Evolutionary conservation across 2,329 filamentous ascomycete genomes (phyloP).

Genomic region (Xylaria sp.): DNA sequence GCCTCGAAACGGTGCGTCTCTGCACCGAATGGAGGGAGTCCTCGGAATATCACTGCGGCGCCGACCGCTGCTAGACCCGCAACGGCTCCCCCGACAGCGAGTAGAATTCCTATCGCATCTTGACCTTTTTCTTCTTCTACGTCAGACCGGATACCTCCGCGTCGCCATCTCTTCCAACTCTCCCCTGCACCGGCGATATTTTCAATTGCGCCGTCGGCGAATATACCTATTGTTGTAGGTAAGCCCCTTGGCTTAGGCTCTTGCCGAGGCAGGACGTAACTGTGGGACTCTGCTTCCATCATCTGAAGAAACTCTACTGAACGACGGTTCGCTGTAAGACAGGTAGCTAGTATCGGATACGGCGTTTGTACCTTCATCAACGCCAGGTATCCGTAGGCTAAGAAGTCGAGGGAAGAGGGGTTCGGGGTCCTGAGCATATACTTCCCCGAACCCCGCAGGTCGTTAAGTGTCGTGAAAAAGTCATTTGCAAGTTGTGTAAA

Average conservation of each 20-base stretch:
- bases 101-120: slow-evolving; percentile 45
- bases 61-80: slow-evolving; percentile 49
- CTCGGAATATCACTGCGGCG: slow-evolving; percentile 53
- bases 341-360: slow-evolving; percentile 54
- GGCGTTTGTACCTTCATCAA: slow-evolving; percentile 70
- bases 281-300: slow-evolving; percentile 28
- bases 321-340: slow-evolving; percentile 42
- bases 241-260: slow-evolving; percentile 34
- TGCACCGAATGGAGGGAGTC: slow-evolving; percentile 58
- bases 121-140: slow-evolving; percentile 38
- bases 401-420: slow-evolving; percentile 78
- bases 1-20: slow-evolving; percentile 56
- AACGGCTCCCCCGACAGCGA: slow-evolving; percentile 53
- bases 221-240: slow-evolving; percentile 39
- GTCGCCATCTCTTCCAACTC: slow-evolving; percentile 51
- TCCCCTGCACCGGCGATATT: slow-evolving; percentile 48
- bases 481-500: slow-evolving; percentile 77
- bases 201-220: slow-evolving; percentile 49
- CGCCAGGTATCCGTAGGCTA: slow-evolving; percentile 81
- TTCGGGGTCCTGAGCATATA: slow-evolving; percentile 60
- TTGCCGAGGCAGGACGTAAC: slow-evolving; percentile 39
- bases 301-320: slow-evolving; percentile 41
- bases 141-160: slow-evolving; percentile 45
- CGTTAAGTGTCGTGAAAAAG: slow-evolving; percentile 76
- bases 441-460: slow-evolving; percentile 64